Evolutionary conservation across 257 asterid genomes (phyloP).

Genomic region (Anisodus tanguticus): DNA sequence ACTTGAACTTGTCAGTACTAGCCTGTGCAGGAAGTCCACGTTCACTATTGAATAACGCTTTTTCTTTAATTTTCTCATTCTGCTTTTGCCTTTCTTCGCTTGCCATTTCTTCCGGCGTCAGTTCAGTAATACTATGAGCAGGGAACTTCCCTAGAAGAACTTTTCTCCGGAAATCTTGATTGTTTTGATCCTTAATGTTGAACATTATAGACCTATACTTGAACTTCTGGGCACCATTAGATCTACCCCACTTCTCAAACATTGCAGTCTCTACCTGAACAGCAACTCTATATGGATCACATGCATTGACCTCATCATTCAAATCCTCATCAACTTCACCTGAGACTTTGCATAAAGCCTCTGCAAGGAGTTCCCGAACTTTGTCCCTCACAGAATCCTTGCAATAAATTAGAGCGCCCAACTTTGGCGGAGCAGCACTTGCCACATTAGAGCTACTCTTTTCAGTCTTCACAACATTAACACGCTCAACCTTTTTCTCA

Average conservation of each 20-base stretch:
- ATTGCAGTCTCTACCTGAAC: slow-evolving; percentile 51
- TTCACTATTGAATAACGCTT: slow-evolving; percentile 76
- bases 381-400: slow-evolving; percentile 53
- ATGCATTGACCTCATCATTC: slow-evolving; percentile 48
- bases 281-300: slow-evolving; percentile 72
- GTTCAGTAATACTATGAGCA: slow-evolving; percentile 49
- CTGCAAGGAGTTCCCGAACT: slow-evolving; percentile 49
- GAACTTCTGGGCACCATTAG: slow-evolving; percentile 48
- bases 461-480: slow-evolving; percentile 27
- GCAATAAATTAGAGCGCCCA: slow-evolving; percentile 43
- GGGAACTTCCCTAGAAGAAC: slow-evolving; percentile 67
- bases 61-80: slow-evolving; percentile 79
- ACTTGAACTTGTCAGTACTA: slow-evolving; percentile 74
- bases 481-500: slow-evolving; percentile 34
- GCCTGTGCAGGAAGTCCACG: slow-evolving; percentile 72
- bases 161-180: slow-evolving; percentile 72
- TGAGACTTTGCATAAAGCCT: slow-evolving; percentile 49
- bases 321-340: slow-evolving; percentile 47
- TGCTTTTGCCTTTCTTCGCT: slow-evolving; percentile 73
- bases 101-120: slow-evolving; percentile 89
- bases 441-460: slow-evolving; percentile 35
- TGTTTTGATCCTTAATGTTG: slow-evolving; percentile 54
- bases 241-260: slow-evolving; percentile 56
- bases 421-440: slow-evolving; percentile 42
- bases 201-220: slow-evolving; percentile 56